These are phyloP conservation scores for Fallopia convolvulus DNA, from an alignment of 148 eudicot species.

Conservation along the genomic window DNA sequence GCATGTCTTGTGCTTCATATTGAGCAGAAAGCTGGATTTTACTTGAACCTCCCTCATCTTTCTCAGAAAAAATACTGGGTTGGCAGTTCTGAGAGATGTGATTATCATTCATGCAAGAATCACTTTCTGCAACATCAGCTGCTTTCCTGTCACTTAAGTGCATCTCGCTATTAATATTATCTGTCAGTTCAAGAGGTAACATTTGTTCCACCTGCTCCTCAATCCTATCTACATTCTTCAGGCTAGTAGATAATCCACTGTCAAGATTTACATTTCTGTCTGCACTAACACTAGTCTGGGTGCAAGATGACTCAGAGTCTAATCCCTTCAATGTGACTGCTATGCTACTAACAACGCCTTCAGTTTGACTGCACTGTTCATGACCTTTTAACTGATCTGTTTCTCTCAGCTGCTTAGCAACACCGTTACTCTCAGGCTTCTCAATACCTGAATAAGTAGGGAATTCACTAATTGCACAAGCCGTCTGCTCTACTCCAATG, in stretches of 20 bases:
- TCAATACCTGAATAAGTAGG: conserved; percentile 25
- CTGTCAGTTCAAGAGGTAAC: conserved; percentile 21
- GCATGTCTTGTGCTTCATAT: conserved; percentile 21
- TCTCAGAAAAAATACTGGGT: conserved; percentile 26
- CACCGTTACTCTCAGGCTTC: conserved; percentile 28
- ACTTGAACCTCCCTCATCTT: conserved; percentile 24
- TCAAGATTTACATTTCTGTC: conserved; percentile 42
- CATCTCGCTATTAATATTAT: conserved; percentile 26
- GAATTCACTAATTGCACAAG: conserved; percentile 28
- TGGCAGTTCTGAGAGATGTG: conserved; percentile 17
- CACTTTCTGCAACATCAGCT: conserved; percentile 21
- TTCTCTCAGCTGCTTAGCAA: conserved; percentile 31
- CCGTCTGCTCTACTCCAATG: conserved; percentile 25
- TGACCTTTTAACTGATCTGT: conserved; percentile 27
- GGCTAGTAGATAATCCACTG: conserved; percentile 25
- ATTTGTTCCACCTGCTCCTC: conserved; percentile 31
- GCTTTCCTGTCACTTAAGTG: conserved; percentile 19
- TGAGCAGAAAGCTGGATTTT: conserved; percentile 21
- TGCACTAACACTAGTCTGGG: conserved; percentile 29
- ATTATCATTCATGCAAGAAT: conserved; percentile 21
- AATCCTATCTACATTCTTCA: conserved; percentile 32
- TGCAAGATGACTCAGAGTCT: conserved; percentile 56
- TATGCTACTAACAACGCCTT: conserved; percentile 25
- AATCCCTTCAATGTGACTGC: conserved; percentile 33
- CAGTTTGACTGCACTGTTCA: conserved; percentile 17